Conservation (phyloP, 495 filamentous ascomycete species). For the Terfezia boudieri region DNA sequence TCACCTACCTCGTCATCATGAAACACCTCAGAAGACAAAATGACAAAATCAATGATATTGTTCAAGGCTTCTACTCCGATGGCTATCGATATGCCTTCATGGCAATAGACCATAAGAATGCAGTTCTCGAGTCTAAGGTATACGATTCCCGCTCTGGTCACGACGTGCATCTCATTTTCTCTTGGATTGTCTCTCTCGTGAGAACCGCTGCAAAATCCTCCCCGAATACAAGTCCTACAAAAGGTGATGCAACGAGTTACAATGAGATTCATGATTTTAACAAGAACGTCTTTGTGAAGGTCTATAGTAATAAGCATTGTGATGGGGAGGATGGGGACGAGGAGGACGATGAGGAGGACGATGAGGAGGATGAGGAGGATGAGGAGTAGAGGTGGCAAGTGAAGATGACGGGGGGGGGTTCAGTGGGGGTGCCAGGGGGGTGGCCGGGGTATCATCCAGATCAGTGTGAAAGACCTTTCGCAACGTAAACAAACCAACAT, state of each 20-base stretch:
- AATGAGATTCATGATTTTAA: too few species aligned
- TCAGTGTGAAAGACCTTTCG: too few species aligned
- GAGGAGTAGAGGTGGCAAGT: too few species aligned
- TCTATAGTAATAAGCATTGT: too few species aligned
- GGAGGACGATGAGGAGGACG: too few species aligned
- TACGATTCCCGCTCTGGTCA: not conserved
- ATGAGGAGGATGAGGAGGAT: too few species aligned
- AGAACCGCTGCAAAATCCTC: not conserved
- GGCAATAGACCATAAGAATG: not conserved
- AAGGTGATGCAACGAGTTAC: not conserved
- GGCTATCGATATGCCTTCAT: conserved; percentile 1
- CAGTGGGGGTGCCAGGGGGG: too few species aligned
- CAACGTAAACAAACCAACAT: too few species aligned
- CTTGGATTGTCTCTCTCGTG: not conserved
- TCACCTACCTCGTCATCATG: not conserved
- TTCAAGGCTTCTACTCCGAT: conserved; percentile 5
- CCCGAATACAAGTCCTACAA: not conserved
- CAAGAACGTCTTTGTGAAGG: too few species aligned
- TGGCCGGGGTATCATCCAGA: too few species aligned
- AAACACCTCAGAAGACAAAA: not conserved
- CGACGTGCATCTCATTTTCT: not conserved
- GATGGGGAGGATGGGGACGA: too few species aligned
- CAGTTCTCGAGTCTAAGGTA: not conserved
- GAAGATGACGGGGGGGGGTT: too few species aligned
- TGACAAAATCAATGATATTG: not conserved